phyloP scores from a whole-genome alignment of 305 asterid genomes.

The Rubia peregrina region DNA sequence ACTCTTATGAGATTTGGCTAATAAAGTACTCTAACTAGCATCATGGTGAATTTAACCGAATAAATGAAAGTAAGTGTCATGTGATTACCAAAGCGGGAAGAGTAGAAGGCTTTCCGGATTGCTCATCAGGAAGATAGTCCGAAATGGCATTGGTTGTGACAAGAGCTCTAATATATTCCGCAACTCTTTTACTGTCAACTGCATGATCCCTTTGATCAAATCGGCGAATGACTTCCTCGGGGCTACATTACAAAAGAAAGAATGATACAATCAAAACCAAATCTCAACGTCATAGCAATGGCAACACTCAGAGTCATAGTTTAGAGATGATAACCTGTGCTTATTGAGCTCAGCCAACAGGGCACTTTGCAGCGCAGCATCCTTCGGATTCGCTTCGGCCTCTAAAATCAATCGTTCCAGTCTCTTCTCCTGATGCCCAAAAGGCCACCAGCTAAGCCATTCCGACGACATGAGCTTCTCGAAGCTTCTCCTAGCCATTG shows the following conservation, averaged over 20 bases:
- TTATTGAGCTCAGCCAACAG: conserved; percentile 82
- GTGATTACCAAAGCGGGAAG: conserved; percentile 84
- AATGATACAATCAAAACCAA: conserved; percentile 21
- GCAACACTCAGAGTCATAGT: neutral
- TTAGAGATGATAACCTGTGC: conserved; percentile 41
- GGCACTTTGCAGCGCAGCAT: conserved; percentile 64
- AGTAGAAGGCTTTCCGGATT: conserved; percentile 79
- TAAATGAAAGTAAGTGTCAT: conserved; percentile 3
- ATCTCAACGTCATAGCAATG: neutral
- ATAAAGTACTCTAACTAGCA: neutral
- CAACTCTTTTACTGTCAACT: conserved; percentile 89
- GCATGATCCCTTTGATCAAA: conserved; percentile 86
- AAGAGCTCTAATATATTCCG: conserved; percentile 80
- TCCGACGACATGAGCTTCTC: conserved; percentile 47
- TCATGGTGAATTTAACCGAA: no score
- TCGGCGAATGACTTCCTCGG: conserved; percentile 87
- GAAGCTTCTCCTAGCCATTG: conserved; percentile 41
- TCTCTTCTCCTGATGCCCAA: conserved; percentile 73
- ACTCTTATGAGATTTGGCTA: neutral
- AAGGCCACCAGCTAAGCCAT: conserved; percentile 87
- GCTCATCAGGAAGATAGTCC: conserved; percentile 89
- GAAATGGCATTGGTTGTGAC: conserved; percentile 73
- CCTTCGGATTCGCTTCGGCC: conserved; percentile 81
- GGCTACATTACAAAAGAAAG: conserved; percentile 38
- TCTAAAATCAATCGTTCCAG: conserved; percentile 64